Conservation (phyloP, 164 flowering plant species). For the Sedum album region DNA sequence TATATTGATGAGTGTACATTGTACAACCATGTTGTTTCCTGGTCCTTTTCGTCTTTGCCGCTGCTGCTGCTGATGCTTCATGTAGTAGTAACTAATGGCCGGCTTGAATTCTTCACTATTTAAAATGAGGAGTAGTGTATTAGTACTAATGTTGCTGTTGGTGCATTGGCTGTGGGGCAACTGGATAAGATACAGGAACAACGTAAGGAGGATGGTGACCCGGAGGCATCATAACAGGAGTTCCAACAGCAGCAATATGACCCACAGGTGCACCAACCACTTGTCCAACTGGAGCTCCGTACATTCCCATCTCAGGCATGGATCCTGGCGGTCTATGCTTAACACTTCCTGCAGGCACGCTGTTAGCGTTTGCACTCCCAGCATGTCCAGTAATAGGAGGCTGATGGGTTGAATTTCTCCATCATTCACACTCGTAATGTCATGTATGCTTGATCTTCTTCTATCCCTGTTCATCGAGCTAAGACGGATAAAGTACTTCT, state of each 20-base stretch:
- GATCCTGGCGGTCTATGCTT: constrained; percentile 14
- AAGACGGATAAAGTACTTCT: constrained; percentile 66
- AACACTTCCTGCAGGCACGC: constrained; percentile 12
- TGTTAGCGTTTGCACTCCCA: constrained; percentile 17
- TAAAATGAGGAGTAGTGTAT: not conserved
- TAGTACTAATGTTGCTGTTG: constrained; percentile 18
- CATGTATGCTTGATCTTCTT: constrained; percentile 78
- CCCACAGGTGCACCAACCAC: constrained; percentile 39
- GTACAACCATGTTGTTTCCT: not conserved
- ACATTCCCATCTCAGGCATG: constrained; percentile 39
- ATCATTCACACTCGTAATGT: constrained; percentile 58
- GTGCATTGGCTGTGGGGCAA: constrained; percentile 56
- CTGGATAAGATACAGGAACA: constrained; percentile 54
- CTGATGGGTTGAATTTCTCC: constrained; percentile 33
- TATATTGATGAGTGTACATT: constrained; percentile 3
- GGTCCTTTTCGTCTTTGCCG: not conserved
- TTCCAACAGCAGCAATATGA: constrained; percentile 64
- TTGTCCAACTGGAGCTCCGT: constrained; percentile 60
- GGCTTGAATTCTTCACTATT: not conserved
- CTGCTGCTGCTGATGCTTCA: not conserved
- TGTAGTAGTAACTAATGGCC: too few species aligned
- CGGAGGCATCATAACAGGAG: constrained; percentile 70
- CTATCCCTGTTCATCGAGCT: constrained; percentile 74
- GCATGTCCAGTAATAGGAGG: constrained; percentile 56
- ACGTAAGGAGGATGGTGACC: constrained; percentile 47